Conservation (phyloP, 371 early-diverging fungal genomes). For the Mortierella sp. region DNA sequence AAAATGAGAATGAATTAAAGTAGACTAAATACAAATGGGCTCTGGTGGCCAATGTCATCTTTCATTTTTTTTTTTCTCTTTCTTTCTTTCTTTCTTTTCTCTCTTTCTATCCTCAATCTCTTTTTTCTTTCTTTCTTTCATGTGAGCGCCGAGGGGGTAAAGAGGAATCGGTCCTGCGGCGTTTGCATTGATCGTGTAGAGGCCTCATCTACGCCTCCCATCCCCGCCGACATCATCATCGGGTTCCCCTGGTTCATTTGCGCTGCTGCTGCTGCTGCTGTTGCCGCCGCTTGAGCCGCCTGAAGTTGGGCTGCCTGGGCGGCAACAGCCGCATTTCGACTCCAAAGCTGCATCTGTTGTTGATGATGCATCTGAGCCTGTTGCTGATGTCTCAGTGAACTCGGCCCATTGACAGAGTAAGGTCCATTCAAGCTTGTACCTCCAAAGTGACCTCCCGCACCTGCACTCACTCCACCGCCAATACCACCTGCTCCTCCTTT, state of each 20-base stretch:
- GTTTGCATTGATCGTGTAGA: no score
- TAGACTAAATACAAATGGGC: no score
- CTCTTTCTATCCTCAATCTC: background rate
- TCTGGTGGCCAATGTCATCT: no score
- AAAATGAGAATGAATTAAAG: no score
- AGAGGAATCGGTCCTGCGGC: no score
- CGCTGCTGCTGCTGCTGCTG: constrained; percentile 10
- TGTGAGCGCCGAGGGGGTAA: no score
- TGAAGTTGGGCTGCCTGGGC: constrained; percentile 18
- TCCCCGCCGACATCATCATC: no score
- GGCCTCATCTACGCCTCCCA: no score
- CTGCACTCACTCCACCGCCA: constrained; percentile 37
- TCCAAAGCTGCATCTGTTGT: constrained; percentile 50
- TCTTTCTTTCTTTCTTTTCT: background rate
- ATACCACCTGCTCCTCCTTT: constrained; percentile 42
- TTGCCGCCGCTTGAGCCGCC: constrained; percentile 16
- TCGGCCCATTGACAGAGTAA: constrained; percentile 27
- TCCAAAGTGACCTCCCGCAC: constrained; percentile 47
- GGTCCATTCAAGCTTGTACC: constrained; percentile 30
- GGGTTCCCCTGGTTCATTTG: background rate
- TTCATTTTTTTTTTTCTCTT: background rate
- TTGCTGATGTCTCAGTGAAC: constrained; percentile 46
- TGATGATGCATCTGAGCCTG: constrained; percentile 52
- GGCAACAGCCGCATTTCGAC: constrained; percentile 36
- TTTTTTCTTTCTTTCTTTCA: background rate